Conservation (phyloP, 768 basidiomycete species). For the Steccherinum ochraceum region DNA sequence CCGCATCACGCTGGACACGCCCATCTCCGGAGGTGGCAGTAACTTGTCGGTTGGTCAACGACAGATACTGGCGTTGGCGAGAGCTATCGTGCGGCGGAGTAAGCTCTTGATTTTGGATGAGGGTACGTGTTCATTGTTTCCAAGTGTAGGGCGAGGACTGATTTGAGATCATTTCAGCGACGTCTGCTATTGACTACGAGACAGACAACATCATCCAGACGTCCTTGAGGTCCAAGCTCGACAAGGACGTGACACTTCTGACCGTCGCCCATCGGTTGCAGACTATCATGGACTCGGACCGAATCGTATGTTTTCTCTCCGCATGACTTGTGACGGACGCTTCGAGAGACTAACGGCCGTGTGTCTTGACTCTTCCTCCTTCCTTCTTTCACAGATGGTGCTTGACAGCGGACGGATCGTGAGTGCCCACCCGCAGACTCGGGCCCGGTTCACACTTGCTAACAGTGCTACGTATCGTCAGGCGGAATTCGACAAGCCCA, state of each 20-base stretch:
- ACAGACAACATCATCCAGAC: conserved; percentile 54
- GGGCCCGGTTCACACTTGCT: too few relatives aligned
- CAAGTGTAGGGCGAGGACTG: too few relatives aligned
- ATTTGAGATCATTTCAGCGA: too few relatives aligned
- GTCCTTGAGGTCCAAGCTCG: conserved; percentile 42
- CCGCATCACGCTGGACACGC: conserved; percentile 37
- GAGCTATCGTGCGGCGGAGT: conserved; percentile 51
- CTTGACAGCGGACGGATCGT: conserved; percentile 36
- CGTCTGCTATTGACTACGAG: conserved; percentile 47
- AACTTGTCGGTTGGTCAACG: conserved; percentile 56
- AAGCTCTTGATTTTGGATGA: conserved; percentile 57
- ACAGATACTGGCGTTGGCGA: conserved; percentile 53
- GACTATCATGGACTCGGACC: conserved; percentile 58
- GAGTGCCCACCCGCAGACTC: conserved; percentile 8
- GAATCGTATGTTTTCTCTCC: conserved; percentile 33
- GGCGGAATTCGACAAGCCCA: conserved; percentile 48
- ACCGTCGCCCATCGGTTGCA: conserved; percentile 55
- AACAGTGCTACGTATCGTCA: too few relatives aligned
- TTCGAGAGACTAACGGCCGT: too few relatives aligned
- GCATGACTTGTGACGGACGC: not conserved
- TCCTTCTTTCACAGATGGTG: conserved; percentile 28
- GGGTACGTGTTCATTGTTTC: conserved; percentile 25
- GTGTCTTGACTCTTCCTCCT: not conserved
- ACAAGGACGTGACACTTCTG: conserved; percentile 40
- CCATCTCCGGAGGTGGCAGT: conserved; percentile 35